Conservation (phyloP, 805 yeast species). For the Jamesozyma jinghongensis region DNA sequence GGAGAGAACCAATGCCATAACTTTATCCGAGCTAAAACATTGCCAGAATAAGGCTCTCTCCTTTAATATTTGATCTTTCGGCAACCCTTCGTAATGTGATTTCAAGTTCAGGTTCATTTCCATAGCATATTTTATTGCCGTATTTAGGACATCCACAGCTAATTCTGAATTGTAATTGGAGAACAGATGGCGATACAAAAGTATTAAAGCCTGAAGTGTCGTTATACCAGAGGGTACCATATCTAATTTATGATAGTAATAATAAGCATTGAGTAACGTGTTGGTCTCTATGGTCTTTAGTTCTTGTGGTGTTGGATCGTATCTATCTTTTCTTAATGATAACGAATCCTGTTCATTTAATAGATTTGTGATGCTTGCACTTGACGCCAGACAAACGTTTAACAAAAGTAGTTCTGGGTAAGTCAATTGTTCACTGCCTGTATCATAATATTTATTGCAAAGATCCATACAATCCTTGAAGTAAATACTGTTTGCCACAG, state of each 20-base stretch:
- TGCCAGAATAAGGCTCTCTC: slow-evolving; percentile 42
- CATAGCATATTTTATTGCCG: slow-evolving; percentile 45
- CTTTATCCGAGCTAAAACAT: slow-evolving; percentile 26
- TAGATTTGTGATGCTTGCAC: slow-evolving; percentile 15
- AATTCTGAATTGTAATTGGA: slow-evolving; percentile 34
- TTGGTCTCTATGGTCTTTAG: slow-evolving; percentile 23
- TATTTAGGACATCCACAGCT: slow-evolving; percentile 34
- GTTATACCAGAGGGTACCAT: slow-evolving; percentile 43
- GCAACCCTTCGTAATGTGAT: slow-evolving; percentile 35
- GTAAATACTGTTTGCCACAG: slow-evolving; percentile 14
- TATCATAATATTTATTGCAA: slow-evolving; percentile 15
- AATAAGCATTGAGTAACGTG: slow-evolving; percentile 36
- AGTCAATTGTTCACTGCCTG: slow-evolving; percentile 9
- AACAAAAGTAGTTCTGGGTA: slow-evolving; percentile 22
- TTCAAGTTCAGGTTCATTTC: slow-evolving; percentile 46
- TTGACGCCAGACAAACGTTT: slow-evolving; percentile 17
- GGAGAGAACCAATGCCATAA: slow-evolving; percentile 15
- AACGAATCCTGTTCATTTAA: slow-evolving; percentile 10
- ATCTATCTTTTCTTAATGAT: slow-evolving; percentile 15
- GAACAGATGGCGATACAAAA: slow-evolving; percentile 35
- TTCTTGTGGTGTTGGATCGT: slow-evolving; percentile 16
- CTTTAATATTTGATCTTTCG: slow-evolving; percentile 30
- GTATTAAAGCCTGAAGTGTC: slow-evolving; percentile 43
- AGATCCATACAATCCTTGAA: slow-evolving; percentile 14
- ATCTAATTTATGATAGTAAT: slow-evolving; percentile 44